phyloP scores from a whole-genome alignment of 208 protist genomes.

The Vickermania spadyakhi region DNA sequence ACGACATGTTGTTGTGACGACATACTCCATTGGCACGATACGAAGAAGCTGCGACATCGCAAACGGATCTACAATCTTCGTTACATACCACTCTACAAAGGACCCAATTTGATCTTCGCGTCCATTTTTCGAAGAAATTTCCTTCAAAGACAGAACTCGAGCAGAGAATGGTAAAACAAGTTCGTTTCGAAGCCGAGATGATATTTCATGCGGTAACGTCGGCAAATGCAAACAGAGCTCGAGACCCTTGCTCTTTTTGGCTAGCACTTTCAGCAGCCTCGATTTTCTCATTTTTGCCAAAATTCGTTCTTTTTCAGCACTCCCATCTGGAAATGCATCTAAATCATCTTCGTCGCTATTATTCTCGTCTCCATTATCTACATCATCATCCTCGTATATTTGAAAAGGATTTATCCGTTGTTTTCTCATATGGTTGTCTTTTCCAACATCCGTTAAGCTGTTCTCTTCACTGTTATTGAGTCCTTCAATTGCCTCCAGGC shows the following conservation, averaged over 20 bases:
- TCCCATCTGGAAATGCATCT: not conserved
- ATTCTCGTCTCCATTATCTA: not conserved
- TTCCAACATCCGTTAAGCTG: not conserved
- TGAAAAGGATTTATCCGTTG: not conserved
- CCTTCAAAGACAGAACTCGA: conserved; percentile 54
- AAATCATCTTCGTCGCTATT: conserved; percentile 1
- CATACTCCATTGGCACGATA: conserved; percentile 56
- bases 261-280: conserved; percentile 13
- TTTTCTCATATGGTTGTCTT: not conserved
- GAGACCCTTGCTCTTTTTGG: conserved; percentile 19
- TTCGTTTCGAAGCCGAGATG: conserved; percentile 67
- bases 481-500: conserved; percentile 41
- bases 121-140: conserved; percentile 13
- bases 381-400: conserved; percentile 2
- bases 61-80: conserved; percentile 60
- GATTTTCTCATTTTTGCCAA: not conserved
- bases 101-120: conserved; percentile 34
- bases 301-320: not conserved
- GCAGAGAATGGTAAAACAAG: conserved; percentile 69
- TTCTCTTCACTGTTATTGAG: not conserved
- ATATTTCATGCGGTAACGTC: conserved; percentile 21
- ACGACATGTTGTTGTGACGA: conserved; percentile 66
- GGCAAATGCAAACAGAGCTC: conserved; percentile 35
- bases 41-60: conserved; percentile 71
- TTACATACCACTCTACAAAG: conserved; percentile 84